Evolutionary conservation across 352 stramenopile genomes (phyloP), one percentile per base, ranked within the genome.

Genomic region (Phytophthora podocarpi): DNA sequence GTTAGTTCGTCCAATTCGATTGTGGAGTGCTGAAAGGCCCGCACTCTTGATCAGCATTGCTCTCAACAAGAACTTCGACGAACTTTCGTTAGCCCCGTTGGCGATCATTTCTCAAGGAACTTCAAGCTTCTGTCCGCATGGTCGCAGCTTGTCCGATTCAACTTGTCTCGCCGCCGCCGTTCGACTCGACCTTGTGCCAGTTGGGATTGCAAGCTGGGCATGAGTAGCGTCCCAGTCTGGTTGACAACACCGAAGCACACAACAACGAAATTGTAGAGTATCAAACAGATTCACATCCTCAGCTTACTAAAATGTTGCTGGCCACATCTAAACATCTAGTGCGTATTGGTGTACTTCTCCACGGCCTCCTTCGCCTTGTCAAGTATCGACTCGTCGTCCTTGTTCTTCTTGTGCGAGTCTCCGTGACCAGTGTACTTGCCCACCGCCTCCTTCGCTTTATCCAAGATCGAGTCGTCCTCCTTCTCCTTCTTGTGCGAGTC

Each of bases 361-460:
- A 67, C 49, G 1, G 20, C 21, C 0, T 72, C 63, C 12, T 67
- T 72, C 5, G 63, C 63, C 32, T 72, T 63, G 57, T 67, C 63
- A 0, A 67, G 24, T 4, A 69, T n/a, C 0, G 60, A 69, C 4
- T 68, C 52, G 21, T 69, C 10, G 9, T 13, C 56, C 21, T 32
- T 48, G 24, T 40, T 36, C 26, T 56, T 50, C 10, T 34, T 15
- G 28, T 35, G 37, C 7, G 47, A 40, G 3, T 65, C 46, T n/a
- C n/a, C n/a, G n/a, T n/a, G n/a, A n/a, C 31, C 31, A 36, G 56
- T 56, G 57, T 62, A 69, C 21, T 61, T 57, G 27, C 59, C 47
- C 1, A 65, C 41, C 1, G 37, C 32, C 2, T 69, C 59, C 34
- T 72, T 72, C 9, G 51, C 58, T 24, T 72, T 58, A 46, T 72